Base-by-base conservation (phyloP, 257 asterid genomes). In the Catharanthus roseus region DNA sequence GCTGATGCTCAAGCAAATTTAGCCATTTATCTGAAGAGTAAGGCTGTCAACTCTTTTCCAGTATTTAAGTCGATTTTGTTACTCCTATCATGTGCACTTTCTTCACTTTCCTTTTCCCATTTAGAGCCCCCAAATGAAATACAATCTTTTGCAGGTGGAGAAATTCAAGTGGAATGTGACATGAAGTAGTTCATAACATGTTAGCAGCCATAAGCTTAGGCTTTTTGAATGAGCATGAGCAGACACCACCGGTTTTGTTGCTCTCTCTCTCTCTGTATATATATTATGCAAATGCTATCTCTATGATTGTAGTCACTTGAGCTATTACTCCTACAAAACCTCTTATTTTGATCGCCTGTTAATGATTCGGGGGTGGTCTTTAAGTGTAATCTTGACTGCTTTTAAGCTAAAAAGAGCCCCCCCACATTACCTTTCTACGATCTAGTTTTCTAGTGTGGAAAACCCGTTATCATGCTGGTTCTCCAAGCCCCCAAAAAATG, bases 1-100 rank as follows among this genome's bases (percentile, higher is more conserved):
- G 98, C 98, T 4, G 98, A 93, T 83, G 88, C 88, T 68, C 98
- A 90, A 73, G 98, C 98, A 78, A 93, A 93, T 80, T 78, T 86
- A 41, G 98, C 86, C 29, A 76, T 90, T 65, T 90, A 86, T 80
- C 84, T 90, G 18, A 80, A 84, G 77, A 64, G 98, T 91, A 83
- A 71, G 73, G 60, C 51, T 64, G 62, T 64, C 62, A 21, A 57
- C 69, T 61, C 58, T 72, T n/a, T n/a, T 75, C 60, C 66, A 8
- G 49, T 69, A 33, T 24, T 29, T 58, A 28, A 21, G 1, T 9
- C 23, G 8, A 5, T 73, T 5, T 5, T 39, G 6, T 28, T 55
- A 53, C 28, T n/a, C 45, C 64, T 42, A 51, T 12, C 36, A 24
- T 1, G 58, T 63, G 51, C 41, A 53, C 10, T 72, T 68, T 47